A percentile compares a stretch with the other conserved stretches of the same genome.
Conservation (phyloP, 139 green algal genomes). For the Yamagishiella unicocca region DNA sequence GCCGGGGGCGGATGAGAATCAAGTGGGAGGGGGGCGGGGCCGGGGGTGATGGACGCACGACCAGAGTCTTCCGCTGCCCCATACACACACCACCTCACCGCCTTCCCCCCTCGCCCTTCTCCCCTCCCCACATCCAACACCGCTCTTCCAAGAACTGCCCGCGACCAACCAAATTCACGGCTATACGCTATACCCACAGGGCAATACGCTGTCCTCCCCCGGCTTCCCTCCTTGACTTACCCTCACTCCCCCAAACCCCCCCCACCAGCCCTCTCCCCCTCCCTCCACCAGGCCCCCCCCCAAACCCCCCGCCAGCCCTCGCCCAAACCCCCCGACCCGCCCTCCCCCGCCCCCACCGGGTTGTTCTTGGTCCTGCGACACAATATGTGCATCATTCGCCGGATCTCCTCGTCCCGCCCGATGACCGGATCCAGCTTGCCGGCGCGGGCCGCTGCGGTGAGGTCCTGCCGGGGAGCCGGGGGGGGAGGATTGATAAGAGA, state of each 20-base stretch:
- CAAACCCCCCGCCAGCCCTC: background rate
- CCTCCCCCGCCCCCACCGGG: slow-evolving; percentile 72
- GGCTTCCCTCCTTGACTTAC: no score
- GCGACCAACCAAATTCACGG: no score
- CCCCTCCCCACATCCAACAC: no score
- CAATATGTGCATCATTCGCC: slow-evolving; percentile 85
- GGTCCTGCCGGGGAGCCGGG: background rate
- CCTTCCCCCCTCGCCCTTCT: no score
- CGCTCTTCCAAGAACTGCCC: no score
- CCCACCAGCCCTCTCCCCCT: background rate
- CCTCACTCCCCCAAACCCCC: background rate
- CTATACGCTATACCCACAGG: no score
- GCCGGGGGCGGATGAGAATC: background rate
- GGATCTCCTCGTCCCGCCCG: slow-evolving; percentile 87
- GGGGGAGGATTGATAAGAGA: background rate
- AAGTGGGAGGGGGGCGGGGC: background rate
- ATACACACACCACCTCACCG: no score
- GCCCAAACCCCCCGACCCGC: background rate
- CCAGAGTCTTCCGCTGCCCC: no score
- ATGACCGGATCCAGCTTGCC: slow-evolving; percentile 92
- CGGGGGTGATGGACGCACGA: background rate
- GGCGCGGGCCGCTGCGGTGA: slow-evolving; percentile 50
- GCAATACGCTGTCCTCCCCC: no score
- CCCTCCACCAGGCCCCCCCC: background rate
- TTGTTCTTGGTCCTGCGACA: slow-evolving; percentile 99